These are phyloP conservation scores for Capsicum rhomboideum DNA, from an alignment of 257 asterid genomes.

Conservation along the genomic window DNA sequence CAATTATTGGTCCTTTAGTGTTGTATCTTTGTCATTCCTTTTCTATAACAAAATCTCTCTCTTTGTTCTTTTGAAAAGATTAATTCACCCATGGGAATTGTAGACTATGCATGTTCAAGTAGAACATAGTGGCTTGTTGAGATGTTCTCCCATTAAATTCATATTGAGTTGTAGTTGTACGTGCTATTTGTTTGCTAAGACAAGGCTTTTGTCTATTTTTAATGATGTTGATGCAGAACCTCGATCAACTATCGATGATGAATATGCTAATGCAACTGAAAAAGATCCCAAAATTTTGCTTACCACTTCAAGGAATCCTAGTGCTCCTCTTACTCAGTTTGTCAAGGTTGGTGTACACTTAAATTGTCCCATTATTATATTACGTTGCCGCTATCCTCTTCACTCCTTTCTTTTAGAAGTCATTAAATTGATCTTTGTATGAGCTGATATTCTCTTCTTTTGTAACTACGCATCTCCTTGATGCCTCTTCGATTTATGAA, in stretches of 20 bases:
- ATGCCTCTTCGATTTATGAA: no score
- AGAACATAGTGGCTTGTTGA: background rate
- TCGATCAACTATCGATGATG: constrained; percentile 81
- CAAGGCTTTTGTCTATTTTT: background rate
- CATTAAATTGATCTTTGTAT: background rate
- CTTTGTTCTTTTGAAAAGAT: background rate
- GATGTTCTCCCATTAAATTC: background rate
- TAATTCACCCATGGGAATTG: background rate
- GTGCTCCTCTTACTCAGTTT: constrained; percentile 95
- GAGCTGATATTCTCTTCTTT: no score
- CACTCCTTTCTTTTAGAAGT: background rate
- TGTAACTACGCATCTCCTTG: no score
- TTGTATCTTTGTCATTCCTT: background rate
- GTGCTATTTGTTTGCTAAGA: background rate
- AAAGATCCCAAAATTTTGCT: constrained; percentile 87
- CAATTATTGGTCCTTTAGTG: background rate
- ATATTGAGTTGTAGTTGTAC: background rate
- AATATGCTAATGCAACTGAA: constrained; percentile 68
- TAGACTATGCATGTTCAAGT: background rate
- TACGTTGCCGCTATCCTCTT: background rate
- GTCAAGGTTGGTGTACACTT: constrained; percentile 51
- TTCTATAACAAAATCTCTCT: background rate
- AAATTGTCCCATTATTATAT: background rate
- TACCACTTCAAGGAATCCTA: constrained; percentile 83
- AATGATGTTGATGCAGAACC: constrained; percentile 42